Base-by-base conservation (phyloP, 352 stramenopile genomes). In the Peronospora destructor region DNA sequence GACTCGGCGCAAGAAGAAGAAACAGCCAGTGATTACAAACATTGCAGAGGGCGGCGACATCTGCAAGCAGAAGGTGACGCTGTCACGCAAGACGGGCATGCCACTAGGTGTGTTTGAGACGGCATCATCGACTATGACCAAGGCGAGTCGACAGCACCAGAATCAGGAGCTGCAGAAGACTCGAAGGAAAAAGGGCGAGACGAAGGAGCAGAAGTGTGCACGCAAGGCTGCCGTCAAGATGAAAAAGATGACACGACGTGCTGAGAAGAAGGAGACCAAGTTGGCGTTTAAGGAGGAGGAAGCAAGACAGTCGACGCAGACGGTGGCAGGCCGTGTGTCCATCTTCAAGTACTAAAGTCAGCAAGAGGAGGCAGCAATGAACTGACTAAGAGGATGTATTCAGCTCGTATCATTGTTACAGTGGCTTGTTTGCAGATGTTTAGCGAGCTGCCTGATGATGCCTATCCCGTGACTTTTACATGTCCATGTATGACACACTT, bases 81-180 rank as follows among this genome's bases (percentile, higher is more conserved):
- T 98, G 44, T 98, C 89, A 7, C 80, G 79, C 19, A 98, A 98
- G 75, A 98, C 94, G 11, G 95, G 95, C 19, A 85, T 98, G 62
- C 95, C 95, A 10, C 54, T 98, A 28, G 91, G 87, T 43, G 84
- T 97, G 35, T 84, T 97, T 40, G 72, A 90, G 54, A 52, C 58
- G n/a, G 53, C 28, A 11, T 43, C 35, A 42, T 40, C 52, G 17
- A 53, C 29, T 28, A 57, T 42, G 26, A 65, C 38, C 32, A 68
- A 62, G 23, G 43, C 39, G 45, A 34, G 16, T 34, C 73, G 54
- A 37, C 46, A 57, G 43, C 53, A 66, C 4, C 52, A 64, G 21
- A 49, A 70, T 7, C 59, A 71, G 40, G 39, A 59, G 47, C 37
- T 37, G 2, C 53, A 56, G 21, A 48, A 17, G 13, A 59, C 11